Percentiles rank a stretch among this genome's conserved stretches.
These are phyloP conservation scores for Agaricales sp. DNA, from an alignment of 1,284 basidiomycete species.

Conservation along the genomic window DNA sequence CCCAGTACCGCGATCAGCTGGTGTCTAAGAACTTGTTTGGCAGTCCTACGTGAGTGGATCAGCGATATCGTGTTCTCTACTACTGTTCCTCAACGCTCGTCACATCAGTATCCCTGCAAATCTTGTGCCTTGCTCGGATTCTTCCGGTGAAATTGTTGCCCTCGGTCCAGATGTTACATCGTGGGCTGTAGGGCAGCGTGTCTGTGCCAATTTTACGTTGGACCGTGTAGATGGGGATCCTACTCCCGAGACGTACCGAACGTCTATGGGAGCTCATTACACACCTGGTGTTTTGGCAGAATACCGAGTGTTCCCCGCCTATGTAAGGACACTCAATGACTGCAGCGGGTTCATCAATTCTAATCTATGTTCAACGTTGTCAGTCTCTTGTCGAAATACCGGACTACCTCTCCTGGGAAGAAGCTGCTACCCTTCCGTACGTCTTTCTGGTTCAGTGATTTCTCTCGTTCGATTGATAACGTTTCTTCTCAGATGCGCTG, in stretches of 20 bases:
- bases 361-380: slow-evolving; percentile 3
- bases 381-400: slow-evolving; percentile 35
- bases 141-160: slow-evolving; percentile 5
- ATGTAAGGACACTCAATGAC: too few species aligned
- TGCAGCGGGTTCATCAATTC: too few species aligned
- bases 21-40: too few species aligned
- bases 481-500: slow-evolving; percentile 37
- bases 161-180: background rate
- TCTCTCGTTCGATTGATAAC: too few species aligned
- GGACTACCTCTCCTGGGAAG: slow-evolving; percentile 36
- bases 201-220: slow-evolving; percentile 23
- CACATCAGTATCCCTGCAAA: background rate
- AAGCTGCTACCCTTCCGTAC: slow-evolving; percentile 38
- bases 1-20: background rate
- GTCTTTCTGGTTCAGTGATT: slow-evolving; percentile 13
- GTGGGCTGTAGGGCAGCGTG: slow-evolving; percentile 31
- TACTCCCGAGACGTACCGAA: slow-evolving; percentile 24
- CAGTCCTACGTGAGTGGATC: background rate
- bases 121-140: background rate
- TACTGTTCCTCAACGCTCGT: too few species aligned
- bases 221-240: slow-evolving; percentile 25
- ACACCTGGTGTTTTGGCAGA: slow-evolving; percentile 49
- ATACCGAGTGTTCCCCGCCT: slow-evolving; percentile 36
- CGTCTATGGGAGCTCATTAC: slow-evolving; percentile 35
- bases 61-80: background rate